phyloP scores from a whole-genome alignment of 495 filamentous ascomycete genomes.

The Lineolata rhizophorae region DNA sequence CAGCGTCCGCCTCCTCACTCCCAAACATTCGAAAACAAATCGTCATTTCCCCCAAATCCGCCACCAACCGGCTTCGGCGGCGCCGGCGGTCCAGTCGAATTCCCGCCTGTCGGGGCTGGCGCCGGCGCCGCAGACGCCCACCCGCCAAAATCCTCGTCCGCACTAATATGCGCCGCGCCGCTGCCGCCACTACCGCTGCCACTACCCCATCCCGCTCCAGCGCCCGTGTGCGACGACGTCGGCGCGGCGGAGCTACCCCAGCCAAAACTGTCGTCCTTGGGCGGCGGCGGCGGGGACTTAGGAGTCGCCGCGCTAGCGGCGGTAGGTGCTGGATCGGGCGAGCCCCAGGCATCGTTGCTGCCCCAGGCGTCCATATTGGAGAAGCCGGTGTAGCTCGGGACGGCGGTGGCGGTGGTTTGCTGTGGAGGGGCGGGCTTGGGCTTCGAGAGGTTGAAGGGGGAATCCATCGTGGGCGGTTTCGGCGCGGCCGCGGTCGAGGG shows the following conservation, averaged over 20 bases:
- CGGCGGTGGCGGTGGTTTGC: conserved; percentile 15
- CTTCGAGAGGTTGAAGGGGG: conserved; percentile 65
- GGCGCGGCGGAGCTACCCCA: conserved; percentile 5
- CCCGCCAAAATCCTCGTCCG: conserved; percentile 84
- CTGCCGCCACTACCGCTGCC: neutral
- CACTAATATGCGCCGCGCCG: conserved; percentile 25
- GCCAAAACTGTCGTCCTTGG: conserved; percentile 1
- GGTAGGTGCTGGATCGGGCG: neutral
- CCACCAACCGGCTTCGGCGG: conserved; percentile 15
- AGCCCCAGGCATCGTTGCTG: conserved; percentile 21
- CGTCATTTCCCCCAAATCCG: conserved; percentile 51
- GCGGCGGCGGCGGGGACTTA: conserved; percentile 3
- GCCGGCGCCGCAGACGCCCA: conserved; percentile 51
- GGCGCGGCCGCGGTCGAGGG: conserved; percentile 21
- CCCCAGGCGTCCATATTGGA: conserved; percentile 27
- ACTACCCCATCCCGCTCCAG: conserved; percentile 4
- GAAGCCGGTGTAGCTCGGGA: too few relatives aligned
- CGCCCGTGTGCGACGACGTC: conserved; percentile 3
- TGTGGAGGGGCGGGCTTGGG: conserved; percentile 19
- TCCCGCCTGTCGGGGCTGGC: too few relatives aligned
- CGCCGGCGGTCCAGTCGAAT: too few relatives aligned
- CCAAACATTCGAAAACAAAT: conserved; percentile 92
- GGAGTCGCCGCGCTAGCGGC: conserved; percentile 5
- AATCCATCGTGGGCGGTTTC: conserved; percentile 26
- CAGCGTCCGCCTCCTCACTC: conserved; percentile 26